phyloP scores from a whole-genome alignment of 495 filamentous ascomycete species.

The Neurospora tetrasperma region DNA sequence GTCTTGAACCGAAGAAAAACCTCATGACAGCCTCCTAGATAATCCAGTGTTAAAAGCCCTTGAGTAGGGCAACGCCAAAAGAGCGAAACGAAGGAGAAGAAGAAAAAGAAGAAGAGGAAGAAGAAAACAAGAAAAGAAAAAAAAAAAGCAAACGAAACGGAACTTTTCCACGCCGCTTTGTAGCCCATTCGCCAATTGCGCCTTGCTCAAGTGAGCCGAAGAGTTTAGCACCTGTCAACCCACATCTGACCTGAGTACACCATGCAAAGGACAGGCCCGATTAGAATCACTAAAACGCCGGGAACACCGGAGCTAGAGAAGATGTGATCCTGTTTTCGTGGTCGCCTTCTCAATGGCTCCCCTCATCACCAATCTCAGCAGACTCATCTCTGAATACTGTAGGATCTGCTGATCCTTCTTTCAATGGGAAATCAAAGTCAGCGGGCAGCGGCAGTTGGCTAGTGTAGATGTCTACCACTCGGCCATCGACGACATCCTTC shows the following conservation, averaged over 20 bases:
- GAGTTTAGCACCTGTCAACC: neutral
- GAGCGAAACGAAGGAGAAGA: neutral
- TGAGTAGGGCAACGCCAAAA: neutral
- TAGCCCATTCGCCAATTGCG: neutral
- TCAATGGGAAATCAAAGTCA: neutral
- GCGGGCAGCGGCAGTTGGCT: neutral
- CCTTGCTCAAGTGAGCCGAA: neutral
- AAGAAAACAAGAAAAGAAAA: no score
- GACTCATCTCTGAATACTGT: neutral
- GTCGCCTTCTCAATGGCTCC: neutral
- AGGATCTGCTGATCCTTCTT: neutral
- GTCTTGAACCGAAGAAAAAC: neutral
- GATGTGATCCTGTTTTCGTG: neutral
- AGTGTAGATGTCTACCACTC: neutral
- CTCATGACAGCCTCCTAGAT: neutral
- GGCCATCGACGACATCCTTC: constrained; percentile 11
- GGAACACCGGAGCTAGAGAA: neutral
- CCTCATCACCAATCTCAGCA: neutral
- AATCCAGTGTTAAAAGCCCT: neutral
- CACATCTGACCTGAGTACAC: neutral
- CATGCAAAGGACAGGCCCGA: neutral
- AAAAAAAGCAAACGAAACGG: neutral
- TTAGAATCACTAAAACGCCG: neutral
- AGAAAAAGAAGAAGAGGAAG: no score
- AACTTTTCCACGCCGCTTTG: neutral